Evolutionary conservation across 148 eudicot species (phyloP).

Genomic region (Pharnaceum exiguum): DNA sequence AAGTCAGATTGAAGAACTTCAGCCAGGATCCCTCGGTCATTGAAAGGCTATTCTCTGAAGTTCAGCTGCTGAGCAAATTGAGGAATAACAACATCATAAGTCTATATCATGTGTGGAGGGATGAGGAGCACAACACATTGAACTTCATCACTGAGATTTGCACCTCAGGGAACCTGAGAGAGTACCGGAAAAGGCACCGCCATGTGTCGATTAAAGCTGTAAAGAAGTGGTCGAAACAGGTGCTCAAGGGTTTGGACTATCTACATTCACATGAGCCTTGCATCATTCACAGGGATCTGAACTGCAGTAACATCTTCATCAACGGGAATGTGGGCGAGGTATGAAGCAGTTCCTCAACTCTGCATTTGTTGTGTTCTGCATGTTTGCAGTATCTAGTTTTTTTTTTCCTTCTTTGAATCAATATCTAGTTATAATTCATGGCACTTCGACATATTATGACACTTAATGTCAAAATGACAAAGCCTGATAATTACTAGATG

Average conservation of each 20-base stretch:
- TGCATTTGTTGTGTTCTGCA: background rate
- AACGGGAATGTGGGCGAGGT: slow-evolving; percentile 87
- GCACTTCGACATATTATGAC: too few species aligned
- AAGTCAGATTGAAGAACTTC: slow-evolving; percentile 52
- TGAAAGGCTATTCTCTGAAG: slow-evolving; percentile 51
- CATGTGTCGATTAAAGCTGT: slow-evolving; percentile 65
- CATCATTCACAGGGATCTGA: slow-evolving; percentile 81
- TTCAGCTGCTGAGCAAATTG: slow-evolving; percentile 48
- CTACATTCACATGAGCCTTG: slow-evolving; percentile 83
- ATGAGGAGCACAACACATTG: slow-evolving; percentile 35
- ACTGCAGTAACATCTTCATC: slow-evolving; percentile 85
- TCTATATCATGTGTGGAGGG: slow-evolving; percentile 64
- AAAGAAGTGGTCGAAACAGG: slow-evolving; percentile 86
- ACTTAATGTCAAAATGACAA: too few species aligned
- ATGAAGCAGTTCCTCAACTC: slow-evolving; percentile 1
- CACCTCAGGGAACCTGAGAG: slow-evolving; percentile 77
- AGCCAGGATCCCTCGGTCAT: slow-evolving; percentile 44
- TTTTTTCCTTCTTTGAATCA: background rate
- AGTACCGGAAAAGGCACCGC: slow-evolving; percentile 67
- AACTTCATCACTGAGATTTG: slow-evolving; percentile 85
- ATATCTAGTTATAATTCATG: too few species aligned
- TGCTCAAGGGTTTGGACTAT: slow-evolving; percentile 68
- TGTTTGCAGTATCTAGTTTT: background rate
- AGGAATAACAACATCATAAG: slow-evolving; percentile 51
- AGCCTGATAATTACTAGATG: too few species aligned